Conservation (phyloP, 495 filamentous ascomycete species). For the Gamarada debralockiae region DNA sequence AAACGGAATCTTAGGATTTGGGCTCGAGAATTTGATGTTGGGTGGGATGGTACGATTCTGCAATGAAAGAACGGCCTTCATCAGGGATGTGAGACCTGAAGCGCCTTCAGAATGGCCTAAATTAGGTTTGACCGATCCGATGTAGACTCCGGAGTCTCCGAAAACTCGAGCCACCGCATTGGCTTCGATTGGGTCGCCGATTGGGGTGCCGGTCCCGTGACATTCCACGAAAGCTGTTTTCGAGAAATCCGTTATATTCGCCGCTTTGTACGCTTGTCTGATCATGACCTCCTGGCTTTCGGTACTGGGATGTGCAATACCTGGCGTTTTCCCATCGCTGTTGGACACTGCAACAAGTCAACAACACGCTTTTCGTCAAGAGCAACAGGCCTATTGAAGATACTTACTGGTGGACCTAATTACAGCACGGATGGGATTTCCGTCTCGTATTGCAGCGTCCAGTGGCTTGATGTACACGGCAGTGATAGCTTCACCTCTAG, state of each 20-base stretch:
- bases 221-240: constrained; percentile 18
- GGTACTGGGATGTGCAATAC: constrained; percentile 50
- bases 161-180: constrained; percentile 48
- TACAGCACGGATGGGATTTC: constrained; percentile 55
- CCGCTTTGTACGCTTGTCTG: constrained; percentile 42
- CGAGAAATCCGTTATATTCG: constrained; percentile 22
- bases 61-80: constrained; percentile 54
- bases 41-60: constrained; percentile 49
- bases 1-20: constrained; percentile 33
- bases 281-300: constrained; percentile 55
- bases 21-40: constrained; percentile 35
- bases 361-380: constrained; percentile 50
- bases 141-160: constrained; percentile 20
- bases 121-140: constrained; percentile 17
- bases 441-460: constrained; percentile 46
- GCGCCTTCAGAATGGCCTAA: constrained; percentile 49
- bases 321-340: constrained; percentile 16
- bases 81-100: constrained; percentile 51
- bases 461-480: constrained; percentile 57
- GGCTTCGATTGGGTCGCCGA: constrained; percentile 48
- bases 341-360: too few relatives aligned
- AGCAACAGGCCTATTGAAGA: constrained; percentile 54
- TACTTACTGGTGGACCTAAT: constrained; percentile 55
- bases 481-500: constrained; percentile 57
- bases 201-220: constrained; percentile 41